phyloP scores from a whole-genome alignment of 176 grass and related monocot species.

The Eremochloa ophiuroides region DNA sequence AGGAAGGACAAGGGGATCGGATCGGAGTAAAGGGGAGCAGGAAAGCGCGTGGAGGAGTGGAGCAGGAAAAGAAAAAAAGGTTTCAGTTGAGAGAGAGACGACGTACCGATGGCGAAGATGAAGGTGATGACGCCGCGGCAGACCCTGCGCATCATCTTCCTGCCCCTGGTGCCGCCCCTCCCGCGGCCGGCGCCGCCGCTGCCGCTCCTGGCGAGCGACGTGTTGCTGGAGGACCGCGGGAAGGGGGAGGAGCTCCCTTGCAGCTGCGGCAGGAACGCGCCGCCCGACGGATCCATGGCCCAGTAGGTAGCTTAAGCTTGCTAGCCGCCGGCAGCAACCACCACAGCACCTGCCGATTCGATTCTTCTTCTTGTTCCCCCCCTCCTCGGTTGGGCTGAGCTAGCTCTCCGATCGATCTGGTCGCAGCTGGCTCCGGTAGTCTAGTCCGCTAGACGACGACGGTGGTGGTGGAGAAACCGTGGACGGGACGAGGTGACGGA shows the following conservation, averaged over 20 bases:
- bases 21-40: background rate
- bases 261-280: constrained; percentile 21
- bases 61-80: too few species aligned
- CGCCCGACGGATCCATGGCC: constrained; percentile 40
- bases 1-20: too few species aligned
- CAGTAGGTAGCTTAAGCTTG: background rate
- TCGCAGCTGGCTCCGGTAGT: background rate
- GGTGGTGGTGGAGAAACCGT: background rate
- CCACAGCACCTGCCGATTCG: background rate
- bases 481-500: background rate
- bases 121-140: constrained; percentile 73
- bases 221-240: constrained; percentile 20
- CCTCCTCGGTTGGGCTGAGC: background rate
- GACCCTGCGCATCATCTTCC: constrained; percentile 47
- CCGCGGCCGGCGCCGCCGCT: constrained; percentile 10
- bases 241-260: background rate
- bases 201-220: constrained; percentile 17
- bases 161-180: constrained; percentile 3
- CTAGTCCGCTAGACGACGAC: background rate
- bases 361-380: background rate
- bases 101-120: constrained; percentile 78
- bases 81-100: too few species aligned
- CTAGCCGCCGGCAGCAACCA: background rate
- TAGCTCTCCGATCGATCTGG: background rate
- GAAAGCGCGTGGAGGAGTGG: background rate